Base-by-base conservation (phyloP, 179 eudicot genomes). In the Carnegiea gigantea region DNA sequence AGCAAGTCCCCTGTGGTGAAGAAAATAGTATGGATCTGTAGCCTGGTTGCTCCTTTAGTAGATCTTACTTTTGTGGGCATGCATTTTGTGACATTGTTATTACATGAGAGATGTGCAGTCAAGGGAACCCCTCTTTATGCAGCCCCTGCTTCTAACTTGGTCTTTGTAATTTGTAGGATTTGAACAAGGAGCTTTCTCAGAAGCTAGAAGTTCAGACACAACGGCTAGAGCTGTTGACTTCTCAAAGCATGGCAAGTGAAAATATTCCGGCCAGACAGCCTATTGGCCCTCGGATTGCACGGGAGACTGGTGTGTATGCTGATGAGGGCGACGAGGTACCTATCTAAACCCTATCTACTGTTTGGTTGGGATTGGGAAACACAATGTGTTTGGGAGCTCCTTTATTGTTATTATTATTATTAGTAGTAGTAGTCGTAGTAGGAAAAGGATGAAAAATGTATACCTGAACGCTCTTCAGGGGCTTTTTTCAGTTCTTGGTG, bases 321-420 rank as follows among this genome's bases (percentile, higher is more conserved):
- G 99, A 96, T 89, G 99, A 96, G 91, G 99, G 99, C 77, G 99
- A 96, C 73, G 97, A 96, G 99, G 99, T 96, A 90, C 57, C 62
- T 57, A 18, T 57, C 14, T 57, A 18, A 15, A 2, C n/a, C 62
- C 62, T 20, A 57, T 57, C 60, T 57, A 57, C 15, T 57, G 21
- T 15, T 57, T 57, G 5, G 62, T 6, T 15, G 6, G 6, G n/a
- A 15, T 57, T 57, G 62, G 5, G 62, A 11, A 11, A 11, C 44
- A 5, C 53, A 48, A 11, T 57, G 7, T 57, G 20, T 20, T 57
- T 57, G 62, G 62, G 20, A 18, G 20, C 20, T 51, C 17, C 18
- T 17, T 51, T 51, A 9, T 49, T 49, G 53, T 49, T 49, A 9
- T 49, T 49, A 13, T 4, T 49, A 13, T 6, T 49, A 6, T 5